phyloP scores from a whole-genome alignment of 2,329 filamentous ascomycete species.

The Polytolypa hystricis region DNA sequence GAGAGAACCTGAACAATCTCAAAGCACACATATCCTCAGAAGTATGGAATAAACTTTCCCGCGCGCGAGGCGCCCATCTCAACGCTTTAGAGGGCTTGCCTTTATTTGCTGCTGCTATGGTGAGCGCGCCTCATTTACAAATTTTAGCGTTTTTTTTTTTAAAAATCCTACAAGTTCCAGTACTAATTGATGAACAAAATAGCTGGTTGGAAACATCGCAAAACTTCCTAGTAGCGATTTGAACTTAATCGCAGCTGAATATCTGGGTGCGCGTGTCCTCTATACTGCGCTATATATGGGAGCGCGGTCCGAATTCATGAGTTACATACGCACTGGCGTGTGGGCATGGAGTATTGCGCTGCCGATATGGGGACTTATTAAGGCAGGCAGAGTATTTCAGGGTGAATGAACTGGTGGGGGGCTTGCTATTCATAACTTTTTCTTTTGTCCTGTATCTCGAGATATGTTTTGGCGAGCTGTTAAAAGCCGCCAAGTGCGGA shows the following conservation, averaged over 20 bases:
- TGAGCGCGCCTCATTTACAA: constrained; percentile 8
- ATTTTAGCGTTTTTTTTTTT: neutral
- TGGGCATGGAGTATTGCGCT: constrained; percentile 25
- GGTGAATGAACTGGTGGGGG: too few relatives aligned
- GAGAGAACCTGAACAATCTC: constrained; percentile 21
- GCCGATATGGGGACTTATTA: constrained; percentile 22
- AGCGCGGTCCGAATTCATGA: constrained; percentile 20
- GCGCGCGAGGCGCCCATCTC: constrained; percentile 22
- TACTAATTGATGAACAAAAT: neutral
- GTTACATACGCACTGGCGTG: constrained; percentile 23
- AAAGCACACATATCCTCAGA: constrained; percentile 18
- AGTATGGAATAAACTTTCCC: constrained; percentile 16
- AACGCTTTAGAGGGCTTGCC: constrained; percentile 27
- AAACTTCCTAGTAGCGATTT: constrained; percentile 21
- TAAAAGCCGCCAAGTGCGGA: too few relatives aligned
- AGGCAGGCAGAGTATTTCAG: too few relatives aligned
- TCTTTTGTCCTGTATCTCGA: too few relatives aligned
- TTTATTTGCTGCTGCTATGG: constrained; percentile 26
- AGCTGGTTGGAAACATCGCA: constrained; percentile 24
- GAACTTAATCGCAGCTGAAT: constrained; percentile 23
- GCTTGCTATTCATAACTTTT: too few relatives aligned
- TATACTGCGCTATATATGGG: constrained; percentile 27
- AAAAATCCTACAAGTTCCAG: neutral
- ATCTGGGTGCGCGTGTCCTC: constrained; percentile 21
- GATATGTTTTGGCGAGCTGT: too few relatives aligned